Percentiles rank a stretch among this genome's conserved stretches.
Evolutionary conservation across 352 stramenopile species (phyloP).

Genomic region (Blastocystis sp.): DNA sequence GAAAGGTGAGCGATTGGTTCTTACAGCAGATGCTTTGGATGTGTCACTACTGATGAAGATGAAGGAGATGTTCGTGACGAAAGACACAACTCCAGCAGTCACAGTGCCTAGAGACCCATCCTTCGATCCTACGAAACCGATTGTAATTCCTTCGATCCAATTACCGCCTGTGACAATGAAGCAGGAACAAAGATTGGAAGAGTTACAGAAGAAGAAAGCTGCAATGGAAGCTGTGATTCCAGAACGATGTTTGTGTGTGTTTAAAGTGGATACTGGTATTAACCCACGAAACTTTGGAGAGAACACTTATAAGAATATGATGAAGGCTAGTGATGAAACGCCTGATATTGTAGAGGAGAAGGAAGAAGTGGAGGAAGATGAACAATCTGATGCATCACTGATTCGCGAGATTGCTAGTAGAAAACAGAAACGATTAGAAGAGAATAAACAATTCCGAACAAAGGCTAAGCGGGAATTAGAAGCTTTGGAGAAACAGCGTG

Average conservation of each 20-base stretch:
- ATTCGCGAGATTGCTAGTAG: background rate
- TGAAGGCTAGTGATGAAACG: background rate
- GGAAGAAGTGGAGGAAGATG: background rate
- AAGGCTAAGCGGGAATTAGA: background rate
- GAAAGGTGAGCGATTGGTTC: background rate
- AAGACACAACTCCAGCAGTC: too few species aligned
- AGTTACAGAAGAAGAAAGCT: background rate
- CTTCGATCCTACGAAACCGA: constrained; percentile 7
- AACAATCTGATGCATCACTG: background rate
- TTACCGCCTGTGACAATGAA: background rate
- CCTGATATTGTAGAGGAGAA: background rate
- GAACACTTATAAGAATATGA: background rate
- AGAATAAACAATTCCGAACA: background rate
- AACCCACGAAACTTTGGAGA: constrained; percentile 15
- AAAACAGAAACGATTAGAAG: background rate
- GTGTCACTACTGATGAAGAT: background rate
- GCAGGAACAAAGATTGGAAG: background rate
- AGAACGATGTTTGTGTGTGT: background rate
- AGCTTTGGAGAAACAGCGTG: background rate
- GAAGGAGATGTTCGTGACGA: background rate
- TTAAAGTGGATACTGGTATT: background rate
- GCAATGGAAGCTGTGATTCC: background rate
- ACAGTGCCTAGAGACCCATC: background rate
- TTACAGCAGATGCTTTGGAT: background rate
- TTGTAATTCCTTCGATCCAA: background rate